Evolutionary conservation across 495 filamentous ascomycete species (phyloP), one percentile per base, ranked within the genome.

Genomic region (Neurospora terricola): DNA sequence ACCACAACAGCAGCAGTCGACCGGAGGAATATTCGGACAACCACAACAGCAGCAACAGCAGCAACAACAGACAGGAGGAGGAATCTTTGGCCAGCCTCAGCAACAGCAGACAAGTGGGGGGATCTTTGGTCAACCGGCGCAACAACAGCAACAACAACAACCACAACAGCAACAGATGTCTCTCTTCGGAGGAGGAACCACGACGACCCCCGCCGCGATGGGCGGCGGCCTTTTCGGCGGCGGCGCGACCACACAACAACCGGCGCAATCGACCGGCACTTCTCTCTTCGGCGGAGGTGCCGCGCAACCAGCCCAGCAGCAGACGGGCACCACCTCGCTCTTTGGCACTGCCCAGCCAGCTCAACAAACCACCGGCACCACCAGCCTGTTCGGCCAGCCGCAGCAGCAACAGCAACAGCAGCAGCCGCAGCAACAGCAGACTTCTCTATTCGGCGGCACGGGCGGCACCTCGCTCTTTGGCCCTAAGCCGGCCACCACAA

Each of bases 391-490:
- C 10, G 45, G 45, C n/a, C 45, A 54, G 45, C 45, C 45, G 10
- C 45, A 54, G n/a, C 45, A 54, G 4, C 45, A 48, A 5, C 45
- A 48, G n/a, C 45, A 54, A 42, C 73, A 76, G 34, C 75, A 77
- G 54, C 75, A 74, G 38, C 70, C 54, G 11, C 73, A 66, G 45
- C 69, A 27, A 39, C 72, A 14, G 77, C 77, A 16, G 80, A 79
- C 16, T 1, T 54, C 45, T 12, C 72, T 82, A 0, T 84, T 84
- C 75, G 81, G 80, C 16, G 38, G 42, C n/a, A 79, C 82, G 7
- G 82, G 83, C 21, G 84, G 85, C 4, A 23, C 45, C 45, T 54
- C n/a, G 0, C 73, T 86, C n/a, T 86, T 88, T 73, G 83, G 85
- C 12, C 73, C 73, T 73, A 85, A 80, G 48, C 70, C 81, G 1